These are phyloP conservation scores for Fraxinus nigra DNA, from an alignment of 305 asterid species.

Conservation along the genomic window DNA sequence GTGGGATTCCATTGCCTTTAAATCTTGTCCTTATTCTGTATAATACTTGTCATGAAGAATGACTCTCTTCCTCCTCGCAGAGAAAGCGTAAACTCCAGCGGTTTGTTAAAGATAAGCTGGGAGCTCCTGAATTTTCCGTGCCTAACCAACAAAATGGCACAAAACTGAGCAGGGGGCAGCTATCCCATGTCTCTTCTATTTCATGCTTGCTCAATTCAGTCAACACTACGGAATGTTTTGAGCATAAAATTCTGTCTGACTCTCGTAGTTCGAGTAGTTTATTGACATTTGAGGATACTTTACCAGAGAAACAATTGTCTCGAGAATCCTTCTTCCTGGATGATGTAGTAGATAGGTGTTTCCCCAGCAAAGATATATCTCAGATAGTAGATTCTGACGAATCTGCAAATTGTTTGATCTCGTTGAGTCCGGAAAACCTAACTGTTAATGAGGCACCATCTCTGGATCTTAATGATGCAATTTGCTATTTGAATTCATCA, in stretches of 20 bases:
- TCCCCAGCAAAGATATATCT: conserved; percentile 29
- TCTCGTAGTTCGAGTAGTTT: conserved; percentile 49
- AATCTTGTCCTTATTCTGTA: not conserved
- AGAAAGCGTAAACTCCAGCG: conserved; percentile 68
- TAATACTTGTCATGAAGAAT: not conserved
- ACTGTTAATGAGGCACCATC: conserved; percentile 25
- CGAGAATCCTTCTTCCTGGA: conserved; percentile 30
- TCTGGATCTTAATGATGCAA: conserved; percentile 23
- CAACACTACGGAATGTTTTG: conserved; percentile 35
- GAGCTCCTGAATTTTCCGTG: conserved; percentile 31
- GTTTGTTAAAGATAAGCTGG: conserved; percentile 44
- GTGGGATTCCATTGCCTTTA: not conserved
- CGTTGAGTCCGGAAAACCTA: conserved; percentile 37
- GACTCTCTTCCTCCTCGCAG: conserved; percentile 31
- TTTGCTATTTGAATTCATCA: conserved; percentile 28
- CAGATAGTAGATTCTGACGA: conserved; percentile 48
- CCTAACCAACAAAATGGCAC: conserved; percentile 33
- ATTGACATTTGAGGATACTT: conserved; percentile 37
- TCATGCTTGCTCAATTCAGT: conserved; percentile 52
- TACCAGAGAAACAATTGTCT: conserved; percentile 34
- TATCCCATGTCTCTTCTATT: conserved; percentile 45
- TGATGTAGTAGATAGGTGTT: conserved; percentile 27
- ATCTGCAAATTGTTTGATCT: conserved; percentile 49
- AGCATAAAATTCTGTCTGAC: conserved; percentile 26
- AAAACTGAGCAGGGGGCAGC: conserved; percentile 39